Conservation (phyloP, 495 filamentous ascomycete genomes). For the Beverwykella pulmonaria region DNA sequence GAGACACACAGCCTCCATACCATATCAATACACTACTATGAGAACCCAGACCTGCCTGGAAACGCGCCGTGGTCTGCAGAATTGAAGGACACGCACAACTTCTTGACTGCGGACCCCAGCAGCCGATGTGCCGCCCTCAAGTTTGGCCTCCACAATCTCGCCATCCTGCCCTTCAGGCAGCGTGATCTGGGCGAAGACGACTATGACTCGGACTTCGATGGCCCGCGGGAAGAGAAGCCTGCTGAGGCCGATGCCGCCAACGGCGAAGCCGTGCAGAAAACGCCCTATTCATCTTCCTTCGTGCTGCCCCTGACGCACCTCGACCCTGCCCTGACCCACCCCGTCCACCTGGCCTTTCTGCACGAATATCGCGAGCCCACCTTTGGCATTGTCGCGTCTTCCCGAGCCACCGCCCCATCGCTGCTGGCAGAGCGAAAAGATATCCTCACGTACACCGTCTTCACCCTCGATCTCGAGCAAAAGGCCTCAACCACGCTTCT, state of each 20-base stretch:
- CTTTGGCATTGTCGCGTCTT: conserved; percentile 88
- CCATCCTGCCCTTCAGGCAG: conserved; percentile 91
- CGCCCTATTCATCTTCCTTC: conserved; percentile 87
- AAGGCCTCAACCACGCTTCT: conserved; percentile 90
- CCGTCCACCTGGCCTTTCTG: conserved; percentile 89
- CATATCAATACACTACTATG: conserved; percentile 95
- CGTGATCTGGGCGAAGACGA: conserved; percentile 92
- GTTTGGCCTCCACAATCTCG: conserved; percentile 84
- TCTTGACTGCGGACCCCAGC: conserved; percentile 84
- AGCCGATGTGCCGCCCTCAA: conserved; percentile 91
- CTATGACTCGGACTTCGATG: conserved; percentile 78
- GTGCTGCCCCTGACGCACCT: conserved; percentile 82
- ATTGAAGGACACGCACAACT: conserved; percentile 68
- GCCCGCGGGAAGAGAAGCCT: conserved; percentile 39
- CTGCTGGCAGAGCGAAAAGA: conserved; percentile 79
- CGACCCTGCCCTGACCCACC: conserved; percentile 82
- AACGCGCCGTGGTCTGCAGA: conserved; percentile 71
- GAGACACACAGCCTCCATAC: conserved; percentile 75
- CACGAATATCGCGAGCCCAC: conserved; percentile 97
- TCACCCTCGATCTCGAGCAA: conserved; percentile 92
- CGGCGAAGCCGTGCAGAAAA: conserved; percentile 60
- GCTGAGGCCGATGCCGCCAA: conserved; percentile 50
- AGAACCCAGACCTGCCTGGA: conserved; percentile 80
- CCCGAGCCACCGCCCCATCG: conserved; percentile 67
- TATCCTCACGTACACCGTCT: conserved; percentile 84